Conservation (phyloP, 2,329 filamentous ascomycete genomes). For the Coleophoma cylindrospora region DNA sequence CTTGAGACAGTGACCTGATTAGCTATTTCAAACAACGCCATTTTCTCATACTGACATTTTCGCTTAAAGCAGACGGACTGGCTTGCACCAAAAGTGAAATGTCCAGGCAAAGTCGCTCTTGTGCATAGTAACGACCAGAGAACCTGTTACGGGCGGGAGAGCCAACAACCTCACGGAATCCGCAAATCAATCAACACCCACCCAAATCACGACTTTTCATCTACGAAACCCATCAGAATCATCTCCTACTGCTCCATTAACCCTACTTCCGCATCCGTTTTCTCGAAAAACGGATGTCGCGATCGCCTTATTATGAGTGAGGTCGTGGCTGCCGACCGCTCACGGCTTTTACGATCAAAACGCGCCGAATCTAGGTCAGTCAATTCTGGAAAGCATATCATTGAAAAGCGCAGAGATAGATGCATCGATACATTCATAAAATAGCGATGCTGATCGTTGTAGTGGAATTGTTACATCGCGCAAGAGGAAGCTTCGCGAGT, state of each 20-base stretch:
- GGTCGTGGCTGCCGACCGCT: constrained; percentile 61
- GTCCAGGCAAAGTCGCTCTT: too few relatives aligned
- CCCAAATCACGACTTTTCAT: constrained; percentile 21
- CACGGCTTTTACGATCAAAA: constrained; percentile 62
- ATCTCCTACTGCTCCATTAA: constrained; percentile 31
- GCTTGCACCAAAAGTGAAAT: too few relatives aligned
- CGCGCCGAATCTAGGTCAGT: constrained; percentile 57
- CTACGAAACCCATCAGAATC: constrained; percentile 12
- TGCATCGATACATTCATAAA: constrained; percentile 17
- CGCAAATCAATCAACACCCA: constrained; percentile 14
- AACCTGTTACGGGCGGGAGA: not conserved
- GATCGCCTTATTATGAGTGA: constrained; percentile 65
- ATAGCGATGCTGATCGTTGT: constrained; percentile 24
- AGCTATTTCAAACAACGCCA: too few relatives aligned
- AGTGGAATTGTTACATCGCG: constrained; percentile 75
- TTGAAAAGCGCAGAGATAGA: constrained; percentile 16
- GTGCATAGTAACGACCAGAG: not conserved
- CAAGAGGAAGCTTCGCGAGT: constrained; percentile 85
- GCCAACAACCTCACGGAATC: not conserved
- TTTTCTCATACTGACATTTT: too few relatives aligned
- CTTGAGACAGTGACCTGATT: too few relatives aligned
- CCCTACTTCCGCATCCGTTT: constrained; percentile 47
- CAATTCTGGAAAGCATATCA: constrained; percentile 7
- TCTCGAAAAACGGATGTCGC: constrained; percentile 65
- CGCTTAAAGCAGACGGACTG: too few relatives aligned